Evolutionary conservation across 1,139 yeast genomes (phyloP), one percentile per base, ranked within the genome.

Genomic region (Yamadazyma triangularis): DNA sequence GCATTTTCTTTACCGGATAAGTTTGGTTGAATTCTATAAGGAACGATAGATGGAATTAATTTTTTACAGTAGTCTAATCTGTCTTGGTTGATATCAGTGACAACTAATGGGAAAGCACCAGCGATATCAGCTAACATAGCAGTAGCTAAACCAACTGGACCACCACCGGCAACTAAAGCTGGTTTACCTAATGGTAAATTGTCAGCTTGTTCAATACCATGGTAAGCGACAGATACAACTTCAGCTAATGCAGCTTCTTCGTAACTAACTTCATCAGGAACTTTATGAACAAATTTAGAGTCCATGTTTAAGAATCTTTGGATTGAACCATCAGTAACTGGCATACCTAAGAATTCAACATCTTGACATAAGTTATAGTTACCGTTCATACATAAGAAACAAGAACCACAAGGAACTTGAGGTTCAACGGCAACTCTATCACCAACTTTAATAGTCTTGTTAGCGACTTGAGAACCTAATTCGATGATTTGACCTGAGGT

Each of bases 121-220:
- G 83, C 83, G 12, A 89, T 86, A 36, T 71, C 73, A 13, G 93
- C 93, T 25, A 80, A 80, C 22, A 83, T 73, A 24, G 93, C 93
- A 29, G 81, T 67, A 37, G 87, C 66, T 30, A 88, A 61, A 25
- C 96, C 96, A 40, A 88, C 89, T n/a, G 96, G 96, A 7, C 96
- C 96, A 23, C 95, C 95, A 31, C 96, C 96, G 43, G 85, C 82
- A 9, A 88, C 82, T 32, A 79, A 78, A 16, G 80, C 83, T 9
- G 74, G 70, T 39, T 85, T 93, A 39, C 93, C 94, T 41, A 83
- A 76, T 25, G 64, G 70, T 34, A 83, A 66, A 15, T 71, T 70
- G 10, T 81, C 85, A 12, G 48, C 48, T 29, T 44, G 36, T 31
- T 44, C 48, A 26, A 44, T 38, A 9, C 60, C 61, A 34, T 58